Evolutionary conservation across 768 basidiomycete genomes (phyloP), one percentile per base, ranked within the genome.

Genomic region (Cubamyces sp.): DNA sequence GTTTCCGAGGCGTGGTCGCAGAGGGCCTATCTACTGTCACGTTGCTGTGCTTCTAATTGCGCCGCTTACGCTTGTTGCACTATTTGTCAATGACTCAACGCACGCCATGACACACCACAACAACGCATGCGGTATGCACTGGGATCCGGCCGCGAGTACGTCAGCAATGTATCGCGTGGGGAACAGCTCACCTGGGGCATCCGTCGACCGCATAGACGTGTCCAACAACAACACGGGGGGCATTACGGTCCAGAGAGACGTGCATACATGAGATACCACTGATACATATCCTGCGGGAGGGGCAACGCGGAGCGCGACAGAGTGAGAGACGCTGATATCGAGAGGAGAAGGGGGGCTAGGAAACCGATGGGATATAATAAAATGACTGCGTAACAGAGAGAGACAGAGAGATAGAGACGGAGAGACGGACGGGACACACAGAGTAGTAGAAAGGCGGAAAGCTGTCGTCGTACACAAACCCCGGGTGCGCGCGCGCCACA

Each of bases 1-100:
- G 79, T 48, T 87, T 88, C 67, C 75, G 75, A 45, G 68, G 53
- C 14, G 66, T 90, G 47, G 76, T 84, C 28, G 77, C 75, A 57
- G 82, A 86, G 23, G 82, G 83, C 15, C 66, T 78, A 39, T 72
- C 56, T 15, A 63, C 71, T 18, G 45, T 74, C 15, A 55, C 64
- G 5, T 58, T 69, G 45, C 68, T 74, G 6, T 66, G 60, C 12
- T 73, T 73, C 64, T 66, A n/a, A 62, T 1, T 45, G 5, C 49
- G 23, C 11, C 12, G 18, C 47, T 12, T 23, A 23, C 6, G 30
- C 46, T 14, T 14, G 23, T 47, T 14, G 14, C 46, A n/a, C 5
- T n/a, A n/a, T 43, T 12, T 23, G 46, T 25, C n/a, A 5, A 43
- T 16, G 42, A 43, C 42, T 16, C 19, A 43, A 21, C 11, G 34